Base-by-base conservation (phyloP, 2,329 filamentous ascomycete species). In the Alternaria novae-zelandiae region DNA sequence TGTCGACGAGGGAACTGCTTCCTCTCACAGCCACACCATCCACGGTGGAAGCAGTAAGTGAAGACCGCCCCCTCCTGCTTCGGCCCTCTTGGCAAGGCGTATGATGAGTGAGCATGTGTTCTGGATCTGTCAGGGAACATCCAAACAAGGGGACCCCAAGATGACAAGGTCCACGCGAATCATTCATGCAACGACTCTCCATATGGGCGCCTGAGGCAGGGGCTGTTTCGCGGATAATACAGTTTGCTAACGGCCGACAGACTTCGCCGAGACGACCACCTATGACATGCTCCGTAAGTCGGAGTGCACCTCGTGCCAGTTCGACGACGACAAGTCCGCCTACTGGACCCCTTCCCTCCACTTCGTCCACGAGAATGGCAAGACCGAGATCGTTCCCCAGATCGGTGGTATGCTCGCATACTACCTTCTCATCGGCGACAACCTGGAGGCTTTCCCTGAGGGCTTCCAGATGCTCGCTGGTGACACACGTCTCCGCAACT, bases 341-440 rank as follows among this genome's bases (percentile, higher is more conserved):
- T 79, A 79, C 74, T 79, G 78, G 78, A 89, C 90, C 61, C 91
- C 92, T 3, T 83, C 84, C 10, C 81, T 94, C 10, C 93, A 90
- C 82, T 94, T 91, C 73, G 78, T 91, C 67, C 85, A 88, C 71
- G 81, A 86, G 69, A 87, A 89, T 67, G 87, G 86, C 53, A 85
- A 84, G 55, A 88, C 91, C 64, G 88, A 91, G 79, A 83, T 86
- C 53, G 91, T 94, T 30, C 83, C 87, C 7, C 85, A 87, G 67
- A 75, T 83, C 45, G 86, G 86, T 30, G 84, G 80, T 68, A 79
- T 80, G 78, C 78, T 80, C 51, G 77, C 75, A 15, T 97, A 98
- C 85, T 97, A 97, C 81, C 88, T 97, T 51, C 88, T 93, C 11
- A 89, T 91, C 74, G 86, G 88, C 49, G 89, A 90, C 61, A 86